Evolutionary conservation across 176 grass and related monocot species (phyloP), one percentile per base, ranked within the genome.

Genomic region (Avena atlantica): DNA sequence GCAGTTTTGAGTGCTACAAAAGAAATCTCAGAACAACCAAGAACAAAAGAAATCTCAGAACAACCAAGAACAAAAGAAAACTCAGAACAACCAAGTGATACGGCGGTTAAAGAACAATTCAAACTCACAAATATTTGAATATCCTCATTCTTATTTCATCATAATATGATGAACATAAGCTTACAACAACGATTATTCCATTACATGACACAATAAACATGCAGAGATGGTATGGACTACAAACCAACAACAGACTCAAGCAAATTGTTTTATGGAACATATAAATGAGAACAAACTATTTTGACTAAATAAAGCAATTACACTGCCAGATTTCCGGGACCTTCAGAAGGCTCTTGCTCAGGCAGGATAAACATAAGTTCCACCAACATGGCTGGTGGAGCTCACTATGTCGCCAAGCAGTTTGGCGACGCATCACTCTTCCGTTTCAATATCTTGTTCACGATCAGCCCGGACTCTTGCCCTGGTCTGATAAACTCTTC

Each of bases 401-500:
- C 58, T 80, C 50, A 51, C 68, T 69, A 88, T 87, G 89, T 76
- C 59, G 27, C 81, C 85, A 68, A 76, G 16, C 19, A 40, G 42
- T 51, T 40, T 42, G 50, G 81, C 50, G 59, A 81, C 81, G 2
- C 85, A 17, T 84, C 70, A 91, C 64, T 84, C 85, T 59, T 87
- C 85, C 25, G 31, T 34, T 34, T 34, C 31, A 34, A 68, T 2
- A 49, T 91, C 85, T 16, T 78, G 72, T 25, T 17, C 80, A 40
- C 78, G 49, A 60, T 87, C 85, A 9, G 89, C 89, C n/a, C 85
- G 85, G n/a, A 77, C 76, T 66, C 89, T 80, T 19, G 89, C 85
- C 16, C 61, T 85, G 60, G 89, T 87, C 76, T 87, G 85, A 52
- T 87, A 91, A 60, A 91, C 76, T 60, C 70, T 91, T 68, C 76